Percentiles rank a stretch among this genome's conserved stretches.
Evolutionary conservation across 164 flowering plant species (phyloP).

Genomic region (Liquidambar formosana): DNA sequence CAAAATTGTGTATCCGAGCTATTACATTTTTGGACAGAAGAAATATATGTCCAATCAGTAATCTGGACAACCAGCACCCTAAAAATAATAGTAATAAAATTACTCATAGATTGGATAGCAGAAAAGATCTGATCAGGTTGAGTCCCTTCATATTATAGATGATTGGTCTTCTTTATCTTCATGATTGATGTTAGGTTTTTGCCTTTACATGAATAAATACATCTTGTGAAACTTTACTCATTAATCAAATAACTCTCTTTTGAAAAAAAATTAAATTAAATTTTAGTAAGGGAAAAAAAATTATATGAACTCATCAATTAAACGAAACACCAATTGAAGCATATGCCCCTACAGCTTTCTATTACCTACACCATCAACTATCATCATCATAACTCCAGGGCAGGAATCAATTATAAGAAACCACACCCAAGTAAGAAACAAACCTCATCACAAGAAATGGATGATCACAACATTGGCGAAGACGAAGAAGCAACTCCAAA

Average conservation of each 20-base stretch:
- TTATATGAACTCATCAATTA: neutral
- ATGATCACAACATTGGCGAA: conserved; percentile 99
- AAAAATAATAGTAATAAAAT: too few species aligned
- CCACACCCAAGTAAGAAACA: conserved; percentile 4
- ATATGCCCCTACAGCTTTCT: neutral
- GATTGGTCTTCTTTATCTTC: neutral
- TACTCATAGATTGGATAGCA: too few species aligned
- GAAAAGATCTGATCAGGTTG: neutral
- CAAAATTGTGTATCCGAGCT: neutral
- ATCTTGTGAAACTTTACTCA: neutral
- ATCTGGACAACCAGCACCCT: too few species aligned
- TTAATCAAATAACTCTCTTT: neutral
- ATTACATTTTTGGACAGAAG: neutral
- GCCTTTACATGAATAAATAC: neutral
- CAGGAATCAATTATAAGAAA: neutral
- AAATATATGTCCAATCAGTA: neutral
- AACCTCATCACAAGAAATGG: conserved; percentile 99
- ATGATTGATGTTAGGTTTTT: neutral
- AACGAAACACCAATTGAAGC: neutral
- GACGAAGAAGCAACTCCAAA: conserved; percentile 94
- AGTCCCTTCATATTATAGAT: too few species aligned
- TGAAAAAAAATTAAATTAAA: neutral
- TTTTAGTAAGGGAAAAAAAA: too few species aligned
- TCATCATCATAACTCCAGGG: neutral
- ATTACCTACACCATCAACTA: neutral